Conservation (phyloP, 305 asterid genomes). For the Petunia hybrid region DNA sequence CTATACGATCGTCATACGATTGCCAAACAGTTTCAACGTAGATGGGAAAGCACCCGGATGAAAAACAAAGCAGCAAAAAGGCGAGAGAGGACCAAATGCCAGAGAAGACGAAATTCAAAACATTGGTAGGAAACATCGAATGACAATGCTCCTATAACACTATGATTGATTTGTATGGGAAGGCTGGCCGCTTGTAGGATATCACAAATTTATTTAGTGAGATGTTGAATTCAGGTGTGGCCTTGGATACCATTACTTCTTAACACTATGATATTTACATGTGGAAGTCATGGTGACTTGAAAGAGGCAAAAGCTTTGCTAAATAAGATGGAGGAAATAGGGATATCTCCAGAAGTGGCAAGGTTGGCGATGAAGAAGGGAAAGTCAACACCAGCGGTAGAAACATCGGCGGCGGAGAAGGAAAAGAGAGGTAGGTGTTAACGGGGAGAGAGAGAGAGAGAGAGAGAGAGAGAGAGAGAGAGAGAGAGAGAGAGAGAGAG, state of each 20-base stretch:
- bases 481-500: too few relatives aligned
- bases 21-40: too few relatives aligned
- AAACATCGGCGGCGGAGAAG: constrained; percentile 60
- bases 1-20: too few relatives aligned
- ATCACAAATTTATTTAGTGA: constrained; percentile 76
- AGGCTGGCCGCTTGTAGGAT: constrained; percentile 79
- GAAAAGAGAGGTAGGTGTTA: constrained; percentile 60
- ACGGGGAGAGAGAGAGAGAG: too few relatives aligned
- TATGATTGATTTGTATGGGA: constrained; percentile 86
- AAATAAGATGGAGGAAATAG: constrained; percentile 73
- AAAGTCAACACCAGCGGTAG: constrained; percentile 45
- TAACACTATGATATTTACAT: constrained; percentile 83
- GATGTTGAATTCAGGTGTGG: constrained; percentile 79
- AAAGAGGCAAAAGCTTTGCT: constrained; percentile 83
- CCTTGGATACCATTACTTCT: constrained; percentile 70
- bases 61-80: too few relatives aligned
- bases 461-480: too few relatives aligned
- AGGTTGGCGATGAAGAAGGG: constrained; percentile 68
- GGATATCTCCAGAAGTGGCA: constrained; percentile 77
- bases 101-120: constrained; percentile 38
- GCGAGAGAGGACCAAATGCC: too few relatives aligned
- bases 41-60: too few relatives aligned
- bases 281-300: constrained; percentile 78
- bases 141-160: constrained; percentile 77
- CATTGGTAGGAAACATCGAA: constrained; percentile 53